Evolutionary conservation across 495 filamentous ascomycete genomes (phyloP).

Genomic region (Penicillium parvum): DNA sequence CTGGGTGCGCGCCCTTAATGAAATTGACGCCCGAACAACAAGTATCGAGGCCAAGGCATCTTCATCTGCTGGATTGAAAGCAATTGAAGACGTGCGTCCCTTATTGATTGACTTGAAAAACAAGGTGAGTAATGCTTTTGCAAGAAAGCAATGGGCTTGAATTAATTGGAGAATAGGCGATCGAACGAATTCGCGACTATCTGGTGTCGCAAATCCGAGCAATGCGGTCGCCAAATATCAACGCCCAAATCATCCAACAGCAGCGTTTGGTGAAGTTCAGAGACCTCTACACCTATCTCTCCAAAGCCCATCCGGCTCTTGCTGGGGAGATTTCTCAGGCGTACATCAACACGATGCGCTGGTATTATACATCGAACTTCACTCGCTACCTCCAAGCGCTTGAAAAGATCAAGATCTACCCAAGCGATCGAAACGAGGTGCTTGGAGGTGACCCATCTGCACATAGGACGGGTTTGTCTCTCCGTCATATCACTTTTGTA

Average conservation of each 20-base stretch:
- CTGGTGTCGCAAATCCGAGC: conserved; percentile 91
- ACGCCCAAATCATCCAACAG: conserved; percentile 93
- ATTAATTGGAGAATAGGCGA: conserved; percentile 52
- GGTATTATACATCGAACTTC: conserved; percentile 95
- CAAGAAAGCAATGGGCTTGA: background rate
- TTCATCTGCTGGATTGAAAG: conserved; percentile 61
- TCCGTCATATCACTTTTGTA: background rate
- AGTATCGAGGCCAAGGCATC: conserved; percentile 63
- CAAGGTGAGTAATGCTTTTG: conserved; percentile 54
- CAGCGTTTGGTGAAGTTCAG: conserved; percentile 82
- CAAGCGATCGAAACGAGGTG: conserved; percentile 78
- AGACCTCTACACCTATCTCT: conserved; percentile 80
- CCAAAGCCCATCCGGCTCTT: conserved; percentile 68
- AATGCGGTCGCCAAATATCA: conserved; percentile 87
- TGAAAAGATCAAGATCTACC: conserved; percentile 76
- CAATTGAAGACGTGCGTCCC: conserved; percentile 76
- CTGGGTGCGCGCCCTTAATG: conserved; percentile 81
- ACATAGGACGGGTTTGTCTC: conserved; percentile 47
- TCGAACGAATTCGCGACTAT: conserved; percentile 90
- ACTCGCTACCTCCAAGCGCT: conserved; percentile 79
- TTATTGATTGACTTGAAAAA: conserved; percentile 76
- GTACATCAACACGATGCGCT: conserved; percentile 97
- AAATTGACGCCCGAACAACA: conserved; percentile 73
- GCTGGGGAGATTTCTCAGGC: conserved; percentile 87
- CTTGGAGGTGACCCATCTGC: conserved; percentile 71